Base-by-base conservation (phyloP, 257 asterid genomes). In the Scutellaria galericulata region DNA sequence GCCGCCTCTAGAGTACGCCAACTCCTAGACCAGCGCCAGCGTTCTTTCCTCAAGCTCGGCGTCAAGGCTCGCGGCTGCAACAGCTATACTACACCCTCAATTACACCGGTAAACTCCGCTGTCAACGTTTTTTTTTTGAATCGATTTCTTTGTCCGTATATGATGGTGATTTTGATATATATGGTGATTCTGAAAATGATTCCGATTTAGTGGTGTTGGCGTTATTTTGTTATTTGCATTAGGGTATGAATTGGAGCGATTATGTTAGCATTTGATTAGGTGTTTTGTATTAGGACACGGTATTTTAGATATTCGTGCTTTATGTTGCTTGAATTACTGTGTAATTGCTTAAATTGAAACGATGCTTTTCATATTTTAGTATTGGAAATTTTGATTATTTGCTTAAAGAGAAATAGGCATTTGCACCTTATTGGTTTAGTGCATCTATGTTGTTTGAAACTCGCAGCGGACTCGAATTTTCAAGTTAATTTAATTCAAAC, bases 51-150 rank as follows among this genome's bases (percentile, higher is more conserved):
- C 54, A 94, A 94, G 88, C 97, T 94, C 63, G 97, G 99, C 64
- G 97, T 91, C 83, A 91, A 94, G 78, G 83, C 98, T 74, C 98
- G 99, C 45, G 99, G 99, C 64, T 91, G 99, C 86, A 94, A 94
- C 74, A 98, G 99, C 79, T 94, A 75, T 91, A 97, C 45, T 94
- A 94, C 90, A 91, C 95, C 82, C 99, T 94, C 84, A 94, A 94
- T 80, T 94, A 94, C 22, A 89, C 99, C 60, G 99, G 98, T 88
- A 57, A 62, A 27, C 15, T 31, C 27, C 42, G 31, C 6, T n/a
- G 20, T 9, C 3, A 45, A 40, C 9, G 4, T 3, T n/a, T 1
- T 18, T 18, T 37, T 11, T 22, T n/a, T 63, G 4, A n/a, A 20
- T 40, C 42, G 44, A 22, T 50, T 42, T 13, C 7, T 9, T 35